phyloP scores from a whole-genome alignment of 2,329 filamentous ascomycete genomes.

The Cordyceps farinosa region DNA sequence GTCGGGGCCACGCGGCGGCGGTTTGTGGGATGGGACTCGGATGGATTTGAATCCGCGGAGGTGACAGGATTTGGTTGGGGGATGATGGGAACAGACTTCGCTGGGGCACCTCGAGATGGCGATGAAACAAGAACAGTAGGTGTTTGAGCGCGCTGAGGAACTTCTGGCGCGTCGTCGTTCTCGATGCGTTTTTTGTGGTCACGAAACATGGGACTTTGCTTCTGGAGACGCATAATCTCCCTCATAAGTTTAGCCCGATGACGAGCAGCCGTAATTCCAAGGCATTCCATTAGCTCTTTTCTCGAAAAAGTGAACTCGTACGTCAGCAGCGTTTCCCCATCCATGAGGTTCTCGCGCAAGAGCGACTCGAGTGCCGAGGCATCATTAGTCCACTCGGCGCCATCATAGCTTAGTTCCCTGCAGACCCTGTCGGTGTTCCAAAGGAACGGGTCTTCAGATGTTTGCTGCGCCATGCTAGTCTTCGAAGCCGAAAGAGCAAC shows the following conservation, averaged over 20 bases:
- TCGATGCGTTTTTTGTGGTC: background rate
- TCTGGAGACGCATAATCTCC: conserved; percentile 55
- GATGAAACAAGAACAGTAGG: background rate
- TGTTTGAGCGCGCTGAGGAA: background rate
- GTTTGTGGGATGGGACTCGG: conserved; percentile 20
- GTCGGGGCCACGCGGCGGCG: conserved; percentile 28
- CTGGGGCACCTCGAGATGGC: background rate
- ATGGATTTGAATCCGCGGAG: background rate
- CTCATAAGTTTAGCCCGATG: conserved; percentile 56
- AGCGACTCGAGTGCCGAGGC: conserved; percentile 47
- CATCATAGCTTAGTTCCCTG: conserved; percentile 57
- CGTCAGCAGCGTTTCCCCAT: conserved; percentile 61
- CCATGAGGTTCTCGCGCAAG: conserved; percentile 60
- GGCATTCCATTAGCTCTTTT: conserved; percentile 47
- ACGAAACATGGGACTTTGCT: conserved; percentile 47
- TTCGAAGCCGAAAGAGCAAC: background rate
- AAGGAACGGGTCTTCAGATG: conserved; percentile 61
- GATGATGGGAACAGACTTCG: background rate
- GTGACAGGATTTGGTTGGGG: background rate
- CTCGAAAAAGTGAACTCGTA: conserved; percentile 49
- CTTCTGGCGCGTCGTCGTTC: background rate
- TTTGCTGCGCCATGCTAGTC: conserved; percentile 24
- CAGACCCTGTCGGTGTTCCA: conserved; percentile 71
- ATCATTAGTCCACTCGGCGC: conserved; percentile 50
- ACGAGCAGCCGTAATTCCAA: conserved; percentile 55